These are phyloP conservation scores for Paecilomyces fulvus DNA, from an alignment of 2,329 filamentous ascomycete genomes.

Conservation along the genomic window DNA sequence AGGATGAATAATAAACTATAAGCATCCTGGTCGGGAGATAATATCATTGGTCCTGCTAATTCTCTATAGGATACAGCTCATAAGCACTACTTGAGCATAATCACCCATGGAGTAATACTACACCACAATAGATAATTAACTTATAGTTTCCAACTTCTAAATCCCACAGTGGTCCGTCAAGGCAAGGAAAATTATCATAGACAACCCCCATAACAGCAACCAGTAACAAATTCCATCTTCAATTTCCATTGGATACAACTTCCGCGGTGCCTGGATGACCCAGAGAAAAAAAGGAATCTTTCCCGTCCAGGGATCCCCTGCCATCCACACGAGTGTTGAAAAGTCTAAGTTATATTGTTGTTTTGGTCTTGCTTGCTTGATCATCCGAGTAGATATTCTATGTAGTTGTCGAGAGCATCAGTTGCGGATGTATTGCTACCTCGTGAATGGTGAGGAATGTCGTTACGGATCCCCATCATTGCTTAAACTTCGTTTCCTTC, in stretches of 20 bases:
- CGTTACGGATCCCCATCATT: no score
- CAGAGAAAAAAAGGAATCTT: not conserved
- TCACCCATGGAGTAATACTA: no score
- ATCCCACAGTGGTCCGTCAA: no score
- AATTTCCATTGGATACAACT: not conserved
- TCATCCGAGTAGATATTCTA: no score
- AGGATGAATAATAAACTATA: not conserved
- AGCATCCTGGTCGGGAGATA: no score
- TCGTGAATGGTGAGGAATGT: no score
- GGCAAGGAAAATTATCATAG: no score
- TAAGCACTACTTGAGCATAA: not conserved
- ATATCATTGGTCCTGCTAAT: not conserved
- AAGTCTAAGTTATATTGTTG: not conserved
- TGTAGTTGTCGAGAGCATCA: not conserved
- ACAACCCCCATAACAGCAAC: not conserved
- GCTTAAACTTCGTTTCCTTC: no score
- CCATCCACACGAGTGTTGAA: not conserved
- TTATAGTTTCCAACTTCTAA: no score
- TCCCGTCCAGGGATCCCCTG: not conserved
- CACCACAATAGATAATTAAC: no score
- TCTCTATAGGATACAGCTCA: not conserved
- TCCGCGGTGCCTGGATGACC: not conserved
- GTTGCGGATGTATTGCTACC: no score
- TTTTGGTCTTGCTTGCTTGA: not conserved
- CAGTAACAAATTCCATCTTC: not conserved